These are phyloP conservation scores for Nakazawaea populi DNA, from an alignment of 805 yeast genomes.

Conservation along the genomic window DNA sequence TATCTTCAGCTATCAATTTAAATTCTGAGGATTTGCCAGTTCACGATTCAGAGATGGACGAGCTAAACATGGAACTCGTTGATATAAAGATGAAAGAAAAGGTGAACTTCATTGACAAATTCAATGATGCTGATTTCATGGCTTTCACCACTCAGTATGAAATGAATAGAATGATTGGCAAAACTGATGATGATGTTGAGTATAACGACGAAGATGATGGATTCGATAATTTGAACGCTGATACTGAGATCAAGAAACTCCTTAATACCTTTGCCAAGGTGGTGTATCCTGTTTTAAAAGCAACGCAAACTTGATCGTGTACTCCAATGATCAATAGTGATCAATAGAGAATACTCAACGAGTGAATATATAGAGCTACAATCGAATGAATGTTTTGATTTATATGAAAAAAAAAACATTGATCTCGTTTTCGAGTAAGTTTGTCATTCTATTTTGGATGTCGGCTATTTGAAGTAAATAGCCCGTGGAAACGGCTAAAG, in stretches of 20 bases:
- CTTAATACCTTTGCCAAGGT: neutral
- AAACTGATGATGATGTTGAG: neutral
- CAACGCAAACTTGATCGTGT: neutral
- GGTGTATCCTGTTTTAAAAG: neutral
- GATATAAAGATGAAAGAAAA: constrained; percentile 6
- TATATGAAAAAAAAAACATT: too few relatives aligned
- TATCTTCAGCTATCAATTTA: constrained; percentile 21
- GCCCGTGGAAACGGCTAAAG: too few relatives aligned
- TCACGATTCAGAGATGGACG: constrained; percentile 30
- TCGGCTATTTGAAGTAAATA: too few relatives aligned
- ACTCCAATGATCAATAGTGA: too few relatives aligned
- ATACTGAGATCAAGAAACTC: constrained; percentile 5
- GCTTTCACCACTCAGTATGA: constrained; percentile 2
- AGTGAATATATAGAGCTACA: too few relatives aligned
- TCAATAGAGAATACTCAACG: too few relatives aligned
- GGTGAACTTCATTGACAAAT: neutral
- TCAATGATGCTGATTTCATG: constrained; percentile 1
- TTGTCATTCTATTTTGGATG: too few relatives aligned
- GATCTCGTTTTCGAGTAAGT: too few relatives aligned
- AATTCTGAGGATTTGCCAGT: constrained; percentile 11
- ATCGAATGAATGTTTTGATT: too few relatives aligned
- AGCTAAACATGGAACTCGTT: constrained; percentile 30
- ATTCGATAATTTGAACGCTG: constrained; percentile 3
- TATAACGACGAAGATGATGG: constrained; percentile 9
- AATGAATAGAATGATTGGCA: constrained; percentile 1